A percentile compares a stretch with the other conserved stretches of the same genome.
phyloP scores from a whole-genome alignment of 768 basidiomycete species.

The Trametes elegans region DNA sequence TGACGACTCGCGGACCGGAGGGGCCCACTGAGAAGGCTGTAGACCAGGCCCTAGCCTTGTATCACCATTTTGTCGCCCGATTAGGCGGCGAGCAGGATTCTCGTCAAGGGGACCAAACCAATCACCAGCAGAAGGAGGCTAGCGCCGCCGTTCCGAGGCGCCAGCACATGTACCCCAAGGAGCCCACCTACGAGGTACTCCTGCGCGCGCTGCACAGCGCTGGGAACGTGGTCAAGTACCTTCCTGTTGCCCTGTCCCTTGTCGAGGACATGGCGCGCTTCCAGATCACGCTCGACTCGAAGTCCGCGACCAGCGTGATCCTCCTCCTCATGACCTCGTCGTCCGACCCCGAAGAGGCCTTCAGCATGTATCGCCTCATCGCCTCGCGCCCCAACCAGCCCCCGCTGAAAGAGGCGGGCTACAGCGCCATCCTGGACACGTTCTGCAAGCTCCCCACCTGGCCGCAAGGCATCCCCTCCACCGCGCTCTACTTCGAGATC shows the following conservation, averaged over 20 bases:
- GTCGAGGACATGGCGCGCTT: slow-evolving; percentile 65
- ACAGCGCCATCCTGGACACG: slow-evolving; percentile 58
- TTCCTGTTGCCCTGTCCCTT: slow-evolving; percentile 46
- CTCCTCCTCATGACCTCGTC: slow-evolving; percentile 68
- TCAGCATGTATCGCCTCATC: slow-evolving; percentile 54
- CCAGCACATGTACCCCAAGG: slow-evolving; percentile 31
- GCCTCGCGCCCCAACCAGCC: slow-evolving; percentile 25
- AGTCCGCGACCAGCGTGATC: slow-evolving; percentile 49
- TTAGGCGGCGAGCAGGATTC: not conserved
- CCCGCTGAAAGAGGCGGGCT: slow-evolving; percentile 56
- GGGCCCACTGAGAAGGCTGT: slow-evolving; percentile 42
- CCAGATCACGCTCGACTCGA: slow-evolving; percentile 42
- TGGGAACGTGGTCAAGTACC: slow-evolving; percentile 44
- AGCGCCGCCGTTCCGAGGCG: not conserved
- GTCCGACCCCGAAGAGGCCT: slow-evolving; percentile 53
- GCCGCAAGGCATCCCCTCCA: slow-evolving; percentile 26
- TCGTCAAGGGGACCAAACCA: no score
- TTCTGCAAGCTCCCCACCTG: slow-evolving; percentile 59
- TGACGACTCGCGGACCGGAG: slow-evolving; percentile 34
- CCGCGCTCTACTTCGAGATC: slow-evolving; percentile 59
- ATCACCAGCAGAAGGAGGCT: not conserved
- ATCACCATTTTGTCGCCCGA: slow-evolving; percentile 41
- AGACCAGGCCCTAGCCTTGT: slow-evolving; percentile 53
- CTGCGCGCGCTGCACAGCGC: slow-evolving; percentile 39
- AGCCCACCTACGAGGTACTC: slow-evolving; percentile 48